A percentile compares a stretch with the other conserved stretches of the same genome.
Conservation (phyloP, 1,284 basidiomycete species). For the Fistulina hepatica region DNA sequence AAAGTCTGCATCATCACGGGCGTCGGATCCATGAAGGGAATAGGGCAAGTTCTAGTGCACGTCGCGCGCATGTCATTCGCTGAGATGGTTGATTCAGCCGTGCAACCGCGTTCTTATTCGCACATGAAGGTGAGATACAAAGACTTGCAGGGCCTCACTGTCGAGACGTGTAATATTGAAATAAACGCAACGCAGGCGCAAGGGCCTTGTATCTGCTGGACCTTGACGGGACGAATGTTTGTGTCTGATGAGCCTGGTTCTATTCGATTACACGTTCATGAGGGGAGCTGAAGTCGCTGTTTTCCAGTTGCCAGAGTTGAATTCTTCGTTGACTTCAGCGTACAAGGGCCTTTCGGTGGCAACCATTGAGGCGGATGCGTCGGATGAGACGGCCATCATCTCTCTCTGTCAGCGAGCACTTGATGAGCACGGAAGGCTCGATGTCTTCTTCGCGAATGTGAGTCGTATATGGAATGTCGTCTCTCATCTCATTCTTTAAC, state of each 20-base stretch:
- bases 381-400: slow-evolving; percentile 66
- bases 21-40: slow-evolving; percentile 72
- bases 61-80: slow-evolving; percentile 6
- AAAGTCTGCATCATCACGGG: slow-evolving; percentile 93
- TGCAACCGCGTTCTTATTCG: slow-evolving; percentile 65
- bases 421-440: slow-evolving; percentile 73
- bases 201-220: slow-evolving; percentile 80
- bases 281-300: slow-evolving; percentile 59
- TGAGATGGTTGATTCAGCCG: slow-evolving; percentile 37
- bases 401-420: slow-evolving; percentile 63
- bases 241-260: no score
- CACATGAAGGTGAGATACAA: slow-evolving; percentile 58
- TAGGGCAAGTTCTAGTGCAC: slow-evolving; percentile 50
- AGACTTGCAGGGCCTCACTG: slow-evolving; percentile 1
- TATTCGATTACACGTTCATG: slow-evolving; percentile 62
- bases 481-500: neutral
- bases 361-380: slow-evolving; percentile 68
- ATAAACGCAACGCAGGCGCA: slow-evolving; percentile 45
- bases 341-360: slow-evolving; percentile 43
- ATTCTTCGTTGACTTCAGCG: slow-evolving; percentile 5
- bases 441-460: slow-evolving; percentile 93
- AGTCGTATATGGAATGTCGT: slow-evolving; percentile 15
- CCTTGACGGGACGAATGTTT: slow-evolving; percentile 60
- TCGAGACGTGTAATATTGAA: slow-evolving; percentile 7
- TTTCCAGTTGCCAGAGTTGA: slow-evolving; percentile 11